phyloP scores from a whole-genome alignment of 768 basidiomycete genomes.

The Kwoniella botswanensis region DNA sequence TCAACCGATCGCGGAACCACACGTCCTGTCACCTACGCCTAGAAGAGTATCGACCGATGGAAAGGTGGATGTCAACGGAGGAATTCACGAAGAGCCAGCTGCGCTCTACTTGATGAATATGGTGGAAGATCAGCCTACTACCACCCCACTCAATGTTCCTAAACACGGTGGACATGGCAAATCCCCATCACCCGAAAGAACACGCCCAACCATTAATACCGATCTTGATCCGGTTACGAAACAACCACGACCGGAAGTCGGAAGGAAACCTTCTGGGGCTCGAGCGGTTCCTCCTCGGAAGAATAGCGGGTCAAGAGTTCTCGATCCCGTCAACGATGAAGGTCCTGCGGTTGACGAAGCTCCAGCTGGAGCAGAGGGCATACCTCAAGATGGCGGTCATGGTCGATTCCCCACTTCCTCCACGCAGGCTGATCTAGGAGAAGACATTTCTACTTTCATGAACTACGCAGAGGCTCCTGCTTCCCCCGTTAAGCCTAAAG shows the following conservation, averaged over 20 bases:
- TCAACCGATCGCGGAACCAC: constrained; percentile 3
- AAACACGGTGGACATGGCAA: constrained; percentile 6
- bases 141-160: not conserved
- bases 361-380: too few species aligned
- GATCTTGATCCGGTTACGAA: constrained; percentile 25
- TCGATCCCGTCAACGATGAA: constrained; percentile 45
- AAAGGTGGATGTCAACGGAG: constrained; percentile 9
- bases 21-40: constrained; percentile 44
- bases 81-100: constrained; percentile 49
- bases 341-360: constrained; percentile 24
- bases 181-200: constrained; percentile 20
- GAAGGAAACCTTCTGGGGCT: constrained; percentile 57
- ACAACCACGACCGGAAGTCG: constrained; percentile 31
- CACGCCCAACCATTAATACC: constrained; percentile 43
- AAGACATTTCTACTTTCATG: constrained; percentile 51
- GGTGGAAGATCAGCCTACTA: constrained; percentile 38
- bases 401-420: constrained; percentile 12
- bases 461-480: constrained; percentile 44
- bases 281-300: constrained; percentile 53
- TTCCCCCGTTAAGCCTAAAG: constrained; percentile 37
- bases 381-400: not conserved
- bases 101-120: constrained; percentile 53
- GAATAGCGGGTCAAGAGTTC: constrained; percentile 27
- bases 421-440: constrained; percentile 38
- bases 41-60: constrained; percentile 40